Conservation (phyloP, 768 basidiomycete genomes). For the Galerina marginata region DNA sequence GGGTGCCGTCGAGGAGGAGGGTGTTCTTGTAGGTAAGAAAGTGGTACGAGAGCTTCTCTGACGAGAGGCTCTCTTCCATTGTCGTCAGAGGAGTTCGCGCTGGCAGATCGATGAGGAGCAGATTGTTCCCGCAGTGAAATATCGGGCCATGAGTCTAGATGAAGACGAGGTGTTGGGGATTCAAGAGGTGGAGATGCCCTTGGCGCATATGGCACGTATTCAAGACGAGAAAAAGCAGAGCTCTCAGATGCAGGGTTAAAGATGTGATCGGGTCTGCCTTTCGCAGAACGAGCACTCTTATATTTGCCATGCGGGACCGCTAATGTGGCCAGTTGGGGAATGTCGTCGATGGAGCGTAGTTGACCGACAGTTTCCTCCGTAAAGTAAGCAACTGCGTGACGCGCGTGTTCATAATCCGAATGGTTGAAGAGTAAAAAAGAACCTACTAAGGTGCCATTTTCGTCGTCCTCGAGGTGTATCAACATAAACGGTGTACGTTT, state of each 20-base stretch:
- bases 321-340: slow-evolving; percentile 54
- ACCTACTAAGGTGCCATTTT: slow-evolving; percentile 84
- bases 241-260: slow-evolving; percentile 49
- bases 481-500: slow-evolving; percentile 82
- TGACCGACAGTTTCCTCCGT: slow-evolving; percentile 70
- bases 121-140: slow-evolving; percentile 19
- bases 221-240: slow-evolving; percentile 44
- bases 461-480: slow-evolving; percentile 68
- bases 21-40: slow-evolving; percentile 70
- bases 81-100: slow-evolving; percentile 37
- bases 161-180: slow-evolving; percentile 22
- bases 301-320: slow-evolving; percentile 70
- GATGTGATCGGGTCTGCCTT: slow-evolving; percentile 58
- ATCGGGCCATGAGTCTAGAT: slow-evolving; percentile 22
- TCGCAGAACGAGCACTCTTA: slow-evolving; percentile 71
- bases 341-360: slow-evolving; percentile 67
- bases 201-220: slow-evolving; percentile 52
- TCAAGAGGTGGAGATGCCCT: slow-evolving; percentile 25
- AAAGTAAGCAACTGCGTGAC: slow-evolving; percentile 72
- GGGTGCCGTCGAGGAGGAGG: slow-evolving; percentile 72
- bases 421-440: background rate
- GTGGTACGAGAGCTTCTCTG: slow-evolving; percentile 57
- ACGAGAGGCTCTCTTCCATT: slow-evolving; percentile 15
- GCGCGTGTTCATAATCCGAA: background rate
- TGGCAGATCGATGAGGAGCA: slow-evolving; percentile 27